Evolutionary conservation across 1,139 yeast species (phyloP), one percentile per base, ranked within the genome.

Genomic region (Suhomyces kunorum): DNA sequence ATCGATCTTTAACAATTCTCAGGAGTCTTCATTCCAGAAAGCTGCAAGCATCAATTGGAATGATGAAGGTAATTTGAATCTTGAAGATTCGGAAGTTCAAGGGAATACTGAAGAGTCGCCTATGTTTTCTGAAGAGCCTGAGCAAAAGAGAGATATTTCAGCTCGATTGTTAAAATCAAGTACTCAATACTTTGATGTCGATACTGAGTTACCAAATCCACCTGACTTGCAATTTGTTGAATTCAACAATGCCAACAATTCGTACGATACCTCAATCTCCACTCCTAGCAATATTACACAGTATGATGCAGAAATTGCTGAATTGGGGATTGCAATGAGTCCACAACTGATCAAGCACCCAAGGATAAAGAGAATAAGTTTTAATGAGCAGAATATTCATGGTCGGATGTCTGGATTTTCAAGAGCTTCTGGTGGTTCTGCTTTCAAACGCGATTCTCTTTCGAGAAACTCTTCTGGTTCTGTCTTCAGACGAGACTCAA

Each of bases 41-140:
- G 70, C 75, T 3, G 57, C 67, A 0, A 70, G 75, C 48, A 66
- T 72, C 20, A 69, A 67, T 45, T 72, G 78, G 77, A 68, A 67
- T 44, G 74, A 71, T 35, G 73, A 63, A 28, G 63, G 55, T 8
- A 55, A 55, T 31, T 44, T 65, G 20, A 60, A 64, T 29, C 52
- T 68, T 12, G 70, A 64, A 14, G 47, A 55, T 32, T 57, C 68
- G 0, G 55, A 50, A 20, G 32, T 34, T 12, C 39, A 32, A 17
- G 40, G 18, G 5, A 16, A 39, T 19, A 43, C 43, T 36, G 33
- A 39, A 11, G 41, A 35, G 18, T 43, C 42, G n/a, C 42, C 34
- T 8, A 42, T 34, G 6, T 29, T 23, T 9, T 23, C 28, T 2
- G 47, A 42, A 8, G 45, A 38, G 5, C 37, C 33, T 17, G 22